Evolutionary conservation across 2,329 filamentous ascomycete species (phyloP).

Genomic region (Alternaria brassicicola): DNA sequence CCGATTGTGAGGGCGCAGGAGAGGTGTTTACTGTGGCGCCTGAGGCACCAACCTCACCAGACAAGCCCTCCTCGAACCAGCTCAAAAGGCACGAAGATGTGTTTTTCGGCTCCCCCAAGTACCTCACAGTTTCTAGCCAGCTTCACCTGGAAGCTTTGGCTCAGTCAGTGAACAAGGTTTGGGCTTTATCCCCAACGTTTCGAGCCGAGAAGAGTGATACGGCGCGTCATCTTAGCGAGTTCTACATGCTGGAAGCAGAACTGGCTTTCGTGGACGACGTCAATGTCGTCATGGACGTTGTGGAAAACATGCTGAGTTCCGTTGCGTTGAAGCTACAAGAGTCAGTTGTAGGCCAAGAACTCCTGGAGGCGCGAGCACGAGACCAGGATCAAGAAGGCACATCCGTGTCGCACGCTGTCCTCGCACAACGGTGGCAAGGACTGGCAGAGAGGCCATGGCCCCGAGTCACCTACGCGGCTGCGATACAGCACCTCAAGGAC

Average conservation of each 20-base stretch:
- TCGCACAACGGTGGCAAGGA: conserved; percentile 74
- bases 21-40: conserved; percentile 79
- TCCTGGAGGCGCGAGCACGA: conserved; percentile 56
- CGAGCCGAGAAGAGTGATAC: conserved; percentile 86
- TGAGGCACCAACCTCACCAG: conserved; percentile 29
- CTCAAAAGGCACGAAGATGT: conserved; percentile 41
- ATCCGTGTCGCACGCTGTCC: conserved; percentile 55
- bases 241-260: conserved; percentile 98
- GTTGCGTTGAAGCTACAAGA: conserved; percentile 58
- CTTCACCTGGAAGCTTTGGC: conserved; percentile 92
- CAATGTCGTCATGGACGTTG: conserved; percentile 74
- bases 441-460: conserved; percentile 77
- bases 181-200: conserved; percentile 93
- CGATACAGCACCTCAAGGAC: conserved; percentile 70
- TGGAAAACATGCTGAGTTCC: conserved; percentile 76
- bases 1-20: conserved; percentile 94
- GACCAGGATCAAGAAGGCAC: conserved; percentile 43
- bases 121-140: conserved; percentile 93
- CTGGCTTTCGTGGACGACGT: conserved; percentile 77
- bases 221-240: conserved; percentile 90
- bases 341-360: conserved; percentile 61
- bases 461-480: conserved; percentile 80
- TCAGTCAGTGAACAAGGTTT: conserved; percentile 86
- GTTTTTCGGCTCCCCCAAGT: conserved; percentile 89
- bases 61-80: conserved; percentile 30